These are phyloP conservation scores for Davidsoniella virescens DNA, from an alignment of 2,329 filamentous ascomycete genomes.

Conservation along the genomic window DNA sequence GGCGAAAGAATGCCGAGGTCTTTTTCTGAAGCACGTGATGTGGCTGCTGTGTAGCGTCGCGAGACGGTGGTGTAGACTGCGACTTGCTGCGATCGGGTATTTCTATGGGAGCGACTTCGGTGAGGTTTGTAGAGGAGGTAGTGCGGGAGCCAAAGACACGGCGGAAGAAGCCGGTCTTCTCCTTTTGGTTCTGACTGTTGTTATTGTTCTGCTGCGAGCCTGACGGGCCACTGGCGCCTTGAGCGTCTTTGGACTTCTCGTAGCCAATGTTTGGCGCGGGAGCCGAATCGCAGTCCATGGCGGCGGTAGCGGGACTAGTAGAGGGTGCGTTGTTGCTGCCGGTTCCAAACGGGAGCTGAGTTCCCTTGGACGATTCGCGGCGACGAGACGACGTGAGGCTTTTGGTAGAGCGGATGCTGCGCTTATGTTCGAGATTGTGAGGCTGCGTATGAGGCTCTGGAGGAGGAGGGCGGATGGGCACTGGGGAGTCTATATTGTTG, in stretches of 20 bases:
- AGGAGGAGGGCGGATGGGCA: conserved; percentile 24
- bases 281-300: conserved; percentile 32
- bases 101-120: conserved; percentile 19
- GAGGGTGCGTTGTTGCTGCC: conserved; percentile 1
- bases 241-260: conserved; percentile 38
- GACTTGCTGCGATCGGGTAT: conserved; percentile 15
- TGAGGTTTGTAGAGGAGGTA: conserved; percentile 21
- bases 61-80: conserved; percentile 30
- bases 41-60: conserved; percentile 29
- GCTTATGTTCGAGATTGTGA: conserved; percentile 40
- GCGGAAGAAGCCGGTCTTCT: conserved; percentile 78
- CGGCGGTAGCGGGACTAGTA: conserved; percentile 16
- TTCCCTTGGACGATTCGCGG: conserved; percentile 3
- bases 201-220: conserved; percentile 28
- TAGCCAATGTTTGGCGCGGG: conserved; percentile 43
- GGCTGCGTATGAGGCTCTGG: conserved; percentile 41
- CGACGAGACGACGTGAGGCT: conserved; percentile 18
- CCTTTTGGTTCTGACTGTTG: conserved; percentile 36
- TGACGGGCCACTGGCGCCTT: conserved; percentile 28
- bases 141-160: conserved; percentile 70
- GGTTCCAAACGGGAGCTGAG: conserved; percentile 16
- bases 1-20: conserved; percentile 81
- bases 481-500: conserved; percentile 13
- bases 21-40: conserved; percentile 61
- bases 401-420: conserved; percentile 41